Percentiles rank a stretch among this genome's conserved stretches.
Conservation (phyloP, 768 basidiomycete species). For the Suillus luteus region DNA sequence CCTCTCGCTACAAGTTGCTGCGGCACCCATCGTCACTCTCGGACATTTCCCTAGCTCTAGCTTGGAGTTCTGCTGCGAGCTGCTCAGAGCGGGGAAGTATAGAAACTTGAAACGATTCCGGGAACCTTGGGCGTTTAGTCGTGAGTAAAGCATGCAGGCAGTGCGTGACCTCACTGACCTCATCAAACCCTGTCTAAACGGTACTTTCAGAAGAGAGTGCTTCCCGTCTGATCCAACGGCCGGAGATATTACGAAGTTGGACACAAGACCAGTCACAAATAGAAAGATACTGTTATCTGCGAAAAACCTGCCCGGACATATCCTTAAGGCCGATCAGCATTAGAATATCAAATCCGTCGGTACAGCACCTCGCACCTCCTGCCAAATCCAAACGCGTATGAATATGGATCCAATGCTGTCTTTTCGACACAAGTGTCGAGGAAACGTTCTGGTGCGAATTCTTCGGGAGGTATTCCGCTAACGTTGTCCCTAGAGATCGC, state of each 20-base stretch:
- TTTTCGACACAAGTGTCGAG: background rate
- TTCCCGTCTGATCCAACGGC: background rate
- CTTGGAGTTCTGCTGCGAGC: background rate
- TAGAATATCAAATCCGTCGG: background rate
- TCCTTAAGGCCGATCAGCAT: background rate
- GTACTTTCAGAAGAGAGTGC: background rate
- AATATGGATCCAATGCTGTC: conserved; percentile 11
- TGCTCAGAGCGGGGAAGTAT: conserved; percentile 8
- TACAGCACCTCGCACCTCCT: background rate
- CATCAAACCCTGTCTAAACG: conserved; percentile 5
- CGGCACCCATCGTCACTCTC: background rate
- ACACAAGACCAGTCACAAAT: conserved; percentile 3
- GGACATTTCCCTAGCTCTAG: background rate
- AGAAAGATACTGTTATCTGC: conserved; percentile 9
- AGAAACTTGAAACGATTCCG: conserved; percentile 3
- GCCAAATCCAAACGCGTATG: conserved; percentile 10
- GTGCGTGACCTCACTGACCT: background rate
- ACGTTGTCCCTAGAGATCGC: conserved; percentile 4
- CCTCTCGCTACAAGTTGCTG: background rate
- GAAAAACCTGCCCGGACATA: conserved; percentile 6
- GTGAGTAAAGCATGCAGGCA: background rate
- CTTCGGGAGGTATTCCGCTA: conserved; percentile 3
- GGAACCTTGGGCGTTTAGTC: background rate
- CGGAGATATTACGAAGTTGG: conserved; percentile 8
- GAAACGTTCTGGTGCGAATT: conserved; percentile 9